Conservation (phyloP, 768 basidiomycete genomes). For the Phylloporus rhodoxanthus region DNA sequence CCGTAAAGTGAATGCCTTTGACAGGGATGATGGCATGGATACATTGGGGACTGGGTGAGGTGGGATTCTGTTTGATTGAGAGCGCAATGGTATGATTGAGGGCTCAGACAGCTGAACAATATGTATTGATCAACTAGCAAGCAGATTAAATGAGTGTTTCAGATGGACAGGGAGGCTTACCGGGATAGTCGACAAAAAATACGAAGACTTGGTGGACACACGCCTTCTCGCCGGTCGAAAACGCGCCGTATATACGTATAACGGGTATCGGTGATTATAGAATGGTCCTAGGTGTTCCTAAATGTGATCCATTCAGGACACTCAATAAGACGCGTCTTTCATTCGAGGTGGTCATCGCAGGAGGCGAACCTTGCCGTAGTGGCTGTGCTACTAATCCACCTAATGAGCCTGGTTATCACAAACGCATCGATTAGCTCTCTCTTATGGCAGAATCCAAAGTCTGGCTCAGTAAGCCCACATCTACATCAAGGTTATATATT, state of each 20-base stretch:
- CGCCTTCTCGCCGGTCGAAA: conserved; percentile 47
- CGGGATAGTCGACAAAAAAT: conserved; percentile 85
- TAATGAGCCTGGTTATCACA: too few relatives aligned
- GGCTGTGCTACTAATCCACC: too few relatives aligned
- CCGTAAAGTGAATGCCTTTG: conserved; percentile 95
- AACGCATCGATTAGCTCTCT: neutral
- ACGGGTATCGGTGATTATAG: conserved; percentile 69
- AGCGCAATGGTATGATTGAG: conserved; percentile 54
- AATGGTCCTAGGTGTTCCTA: conserved; percentile 54
- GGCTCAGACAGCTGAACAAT: conserved; percentile 60
- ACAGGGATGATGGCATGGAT: conserved; percentile 76
- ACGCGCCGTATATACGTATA: conserved; percentile 74
- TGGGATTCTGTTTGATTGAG: conserved; percentile 69
- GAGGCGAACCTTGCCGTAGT: too few relatives aligned
- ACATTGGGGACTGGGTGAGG: conserved; percentile 50
- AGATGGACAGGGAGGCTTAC: conserved; percentile 15
- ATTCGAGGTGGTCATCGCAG: too few relatives aligned
- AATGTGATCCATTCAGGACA: conserved; percentile 57
- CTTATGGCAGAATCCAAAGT: conserved; percentile 12
- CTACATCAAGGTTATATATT: neutral
- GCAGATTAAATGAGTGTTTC: neutral
- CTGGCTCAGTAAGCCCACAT: conserved; percentile 12
- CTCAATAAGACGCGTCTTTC: conserved; percentile 25
- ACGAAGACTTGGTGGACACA: conserved; percentile 80
- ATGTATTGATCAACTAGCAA: conserved; percentile 67